Conservation (phyloP, 2,329 filamentous ascomycete genomes). For the Beauveria rudraprayagi region DNA sequence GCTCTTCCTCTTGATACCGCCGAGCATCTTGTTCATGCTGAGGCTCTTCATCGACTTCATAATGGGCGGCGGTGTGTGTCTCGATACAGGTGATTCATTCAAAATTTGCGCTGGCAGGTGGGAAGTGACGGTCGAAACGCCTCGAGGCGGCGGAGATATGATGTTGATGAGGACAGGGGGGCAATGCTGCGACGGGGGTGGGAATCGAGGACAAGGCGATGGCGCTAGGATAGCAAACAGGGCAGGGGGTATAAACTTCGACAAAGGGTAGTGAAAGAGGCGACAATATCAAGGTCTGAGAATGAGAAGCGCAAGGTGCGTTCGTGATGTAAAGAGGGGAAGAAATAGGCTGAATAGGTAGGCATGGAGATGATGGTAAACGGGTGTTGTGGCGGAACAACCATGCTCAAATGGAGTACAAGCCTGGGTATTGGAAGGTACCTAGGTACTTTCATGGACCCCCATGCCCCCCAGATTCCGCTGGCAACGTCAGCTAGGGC, state of each 20-base stretch:
- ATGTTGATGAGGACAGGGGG: not conserved
- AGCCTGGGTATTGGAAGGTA: not conserved
- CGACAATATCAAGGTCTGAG: not conserved
- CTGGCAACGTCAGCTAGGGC: too few species aligned
- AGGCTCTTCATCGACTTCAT: conserved; percentile 45
- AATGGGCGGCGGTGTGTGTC: conserved; percentile 4
- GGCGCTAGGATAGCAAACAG: not conserved
- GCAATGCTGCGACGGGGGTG: not conserved
- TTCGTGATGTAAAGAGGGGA: not conserved
- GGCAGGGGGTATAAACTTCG: not conserved
- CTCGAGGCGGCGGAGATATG: not conserved
- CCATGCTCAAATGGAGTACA: not conserved
- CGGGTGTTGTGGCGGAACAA: not conserved
- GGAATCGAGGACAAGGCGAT: not conserved
- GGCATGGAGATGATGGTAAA: not conserved
- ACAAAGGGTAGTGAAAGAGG: not conserved
- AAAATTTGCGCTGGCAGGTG: not conserved
- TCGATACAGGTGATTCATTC: not conserved
- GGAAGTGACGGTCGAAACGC: not conserved
- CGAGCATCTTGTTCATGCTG: conserved; percentile 49
- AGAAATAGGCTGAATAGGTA: not conserved
- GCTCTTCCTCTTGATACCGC: conserved; percentile 44
- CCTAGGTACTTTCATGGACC: too few species aligned
- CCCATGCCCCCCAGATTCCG: too few species aligned
- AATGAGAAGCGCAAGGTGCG: too few species aligned